phyloP scores from a whole-genome alignment of 2,329 filamentous ascomycete genomes.

The Trichoderma atroviride region DNA sequence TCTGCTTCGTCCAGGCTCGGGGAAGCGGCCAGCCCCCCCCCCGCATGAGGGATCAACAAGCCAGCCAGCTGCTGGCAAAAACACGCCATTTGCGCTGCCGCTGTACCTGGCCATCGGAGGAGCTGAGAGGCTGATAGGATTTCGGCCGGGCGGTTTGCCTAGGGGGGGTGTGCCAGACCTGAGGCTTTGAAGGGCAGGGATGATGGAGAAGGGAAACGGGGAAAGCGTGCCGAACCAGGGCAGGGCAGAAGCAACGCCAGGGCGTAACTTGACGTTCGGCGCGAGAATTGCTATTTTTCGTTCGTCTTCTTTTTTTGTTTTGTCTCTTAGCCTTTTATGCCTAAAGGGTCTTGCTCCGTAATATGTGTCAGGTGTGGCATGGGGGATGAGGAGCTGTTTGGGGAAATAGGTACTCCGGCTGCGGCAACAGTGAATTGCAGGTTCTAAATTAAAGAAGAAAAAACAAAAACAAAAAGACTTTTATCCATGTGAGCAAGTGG shows the following conservation, averaged over 20 bases:
- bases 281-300: not conserved
- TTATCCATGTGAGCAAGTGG: not conserved
- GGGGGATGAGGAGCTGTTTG: not conserved
- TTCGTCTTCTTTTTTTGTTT: not conserved
- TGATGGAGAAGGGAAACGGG: conserved; percentile 5
- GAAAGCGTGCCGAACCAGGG: conserved; percentile 20
- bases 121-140: not conserved
- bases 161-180: not conserved
- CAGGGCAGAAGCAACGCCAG: conserved; percentile 1
- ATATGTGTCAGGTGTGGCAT: not conserved
- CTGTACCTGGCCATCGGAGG: not conserved
- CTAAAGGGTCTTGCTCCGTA: conserved; percentile 16
- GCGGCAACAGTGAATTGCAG: not conserved
- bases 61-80: not conserved
- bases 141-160: not conserved
- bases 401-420: not conserved
- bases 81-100: not conserved
- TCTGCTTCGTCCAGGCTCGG: not conserved
- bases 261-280: conserved; percentile 22
- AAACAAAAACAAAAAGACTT: not conserved
- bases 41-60: conserved; percentile 14
- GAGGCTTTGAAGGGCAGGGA: not conserved
- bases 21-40: conserved; percentile 7
- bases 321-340: conserved; percentile 3
- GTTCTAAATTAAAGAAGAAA: not conserved